phyloP scores from a whole-genome alignment of 371 early-diverging fungal genomes.

The Mucor plumbeus region DNA sequence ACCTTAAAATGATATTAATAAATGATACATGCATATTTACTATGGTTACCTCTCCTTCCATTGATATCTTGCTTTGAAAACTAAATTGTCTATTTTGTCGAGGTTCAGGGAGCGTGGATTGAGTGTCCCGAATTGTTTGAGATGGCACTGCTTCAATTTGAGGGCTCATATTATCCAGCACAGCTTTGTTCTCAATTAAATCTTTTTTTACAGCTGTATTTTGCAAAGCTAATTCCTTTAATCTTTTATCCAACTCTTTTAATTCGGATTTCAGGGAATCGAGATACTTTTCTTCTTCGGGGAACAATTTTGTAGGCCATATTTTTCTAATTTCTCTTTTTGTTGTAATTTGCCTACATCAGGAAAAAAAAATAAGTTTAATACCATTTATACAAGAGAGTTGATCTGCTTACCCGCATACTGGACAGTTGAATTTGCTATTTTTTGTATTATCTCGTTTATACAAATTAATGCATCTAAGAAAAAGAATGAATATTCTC shows the following conservation, averaged over 20 bases:
- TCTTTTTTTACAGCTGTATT: slow-evolving; percentile 7
- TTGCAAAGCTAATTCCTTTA: neutral
- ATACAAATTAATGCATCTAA: slow-evolving; percentile 14
- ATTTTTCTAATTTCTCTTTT: slow-evolving; percentile 20
- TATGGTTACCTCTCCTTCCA: slow-evolving; percentile 7
- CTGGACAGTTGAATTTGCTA: slow-evolving; percentile 9
- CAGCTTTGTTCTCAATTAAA: slow-evolving; percentile 3
- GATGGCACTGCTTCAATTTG: neutral
- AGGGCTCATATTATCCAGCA: neutral
- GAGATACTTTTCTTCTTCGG: slow-evolving; percentile 6
- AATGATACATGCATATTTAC: too few relatives aligned
- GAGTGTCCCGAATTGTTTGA: neutral
- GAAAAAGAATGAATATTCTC: neutral
- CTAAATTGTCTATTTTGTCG: neutral
- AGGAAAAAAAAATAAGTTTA: neutral
- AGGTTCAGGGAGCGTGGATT: too few relatives aligned
- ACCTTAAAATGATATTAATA: neutral
- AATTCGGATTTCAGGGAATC: slow-evolving; percentile 4
- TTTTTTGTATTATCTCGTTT: neutral
- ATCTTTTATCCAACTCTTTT: neutral
- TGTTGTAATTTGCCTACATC: neutral
- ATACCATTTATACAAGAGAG: neutral
- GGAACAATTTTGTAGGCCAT: slow-evolving; percentile 26
- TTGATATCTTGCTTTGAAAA: neutral
- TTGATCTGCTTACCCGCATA: slow-evolving; percentile 20